phyloP scores from a whole-genome alignment of 495 filamentous ascomycete species.

The Amphirosellinia nigrospora region DNA sequence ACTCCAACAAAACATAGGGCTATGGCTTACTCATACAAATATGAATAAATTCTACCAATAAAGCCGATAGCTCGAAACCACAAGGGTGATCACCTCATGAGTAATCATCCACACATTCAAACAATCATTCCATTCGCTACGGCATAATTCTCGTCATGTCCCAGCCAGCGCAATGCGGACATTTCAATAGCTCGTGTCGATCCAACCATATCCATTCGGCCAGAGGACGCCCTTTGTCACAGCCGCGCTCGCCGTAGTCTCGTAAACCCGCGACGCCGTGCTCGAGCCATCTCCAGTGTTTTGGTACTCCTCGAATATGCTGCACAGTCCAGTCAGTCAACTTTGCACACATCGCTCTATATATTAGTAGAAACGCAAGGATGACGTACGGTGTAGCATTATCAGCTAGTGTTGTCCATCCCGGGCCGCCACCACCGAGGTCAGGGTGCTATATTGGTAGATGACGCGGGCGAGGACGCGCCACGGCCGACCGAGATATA shows the following conservation, averaged over 20 bases:
- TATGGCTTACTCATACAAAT: not conserved
- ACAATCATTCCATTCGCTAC: not conserved
- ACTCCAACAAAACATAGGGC: too few relatives aligned
- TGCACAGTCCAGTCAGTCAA: not conserved
- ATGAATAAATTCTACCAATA: not conserved
- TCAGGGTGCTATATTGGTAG: not conserved
- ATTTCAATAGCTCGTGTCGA: not conserved
- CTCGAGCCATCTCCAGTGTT: conserved; percentile 3
- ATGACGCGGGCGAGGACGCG: conserved; percentile 5
- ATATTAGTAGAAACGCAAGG: not conserved
- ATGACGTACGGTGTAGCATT: not conserved
- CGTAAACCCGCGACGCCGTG: not conserved
- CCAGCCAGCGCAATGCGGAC: not conserved
- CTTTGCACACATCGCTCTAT: not conserved
- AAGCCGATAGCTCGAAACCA: too few relatives aligned
- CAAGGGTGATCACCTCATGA: not conserved
- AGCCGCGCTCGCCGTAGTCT: not conserved
- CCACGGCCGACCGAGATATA: conserved; percentile 9
- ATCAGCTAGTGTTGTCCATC: not conserved
- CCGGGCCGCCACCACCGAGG: not conserved
- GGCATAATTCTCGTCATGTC: not conserved
- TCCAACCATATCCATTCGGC: not conserved
- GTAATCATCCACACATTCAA: not conserved
- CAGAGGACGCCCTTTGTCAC: not conserved
- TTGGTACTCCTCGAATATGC: not conserved